phyloP scores from a whole-genome alignment of 495 filamentous ascomycete genomes.

The Podospora pseudopauciseta region DNA sequence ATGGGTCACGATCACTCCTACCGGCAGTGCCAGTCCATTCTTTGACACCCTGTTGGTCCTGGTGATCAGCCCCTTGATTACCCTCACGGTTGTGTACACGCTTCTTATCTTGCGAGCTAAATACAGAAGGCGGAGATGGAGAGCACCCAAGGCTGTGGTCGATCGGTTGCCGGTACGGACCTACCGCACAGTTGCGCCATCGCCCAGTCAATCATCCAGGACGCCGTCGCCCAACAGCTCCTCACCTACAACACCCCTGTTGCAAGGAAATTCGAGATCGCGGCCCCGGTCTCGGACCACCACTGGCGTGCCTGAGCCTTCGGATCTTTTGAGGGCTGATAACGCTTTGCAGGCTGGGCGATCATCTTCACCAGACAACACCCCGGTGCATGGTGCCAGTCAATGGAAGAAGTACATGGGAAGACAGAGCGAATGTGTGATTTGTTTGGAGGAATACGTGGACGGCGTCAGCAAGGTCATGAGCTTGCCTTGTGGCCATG shows the following conservation, averaged over 20 bases:
- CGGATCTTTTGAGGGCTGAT: constrained; percentile 34
- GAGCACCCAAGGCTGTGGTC: constrained; percentile 92
- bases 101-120: constrained; percentile 83
- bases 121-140: constrained; percentile 86
- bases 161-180: constrained; percentile 92
- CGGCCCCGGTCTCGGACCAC: constrained; percentile 65
- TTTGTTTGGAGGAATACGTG: constrained; percentile 94
- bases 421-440: constrained; percentile 90
- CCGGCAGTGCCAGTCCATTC: constrained; percentile 87
- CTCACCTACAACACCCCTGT: constrained; percentile 72
- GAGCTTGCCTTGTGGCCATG: constrained; percentile 97
- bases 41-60: constrained; percentile 93
- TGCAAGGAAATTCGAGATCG: constrained; percentile 55
- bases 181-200: constrained; percentile 72
- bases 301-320: constrained; percentile 52
- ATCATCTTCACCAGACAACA: constrained; percentile 47
- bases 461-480: constrained; percentile 94
- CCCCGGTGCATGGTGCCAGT: constrained; percentile 42
- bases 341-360: constrained; percentile 35
- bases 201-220: constrained; percentile 56
- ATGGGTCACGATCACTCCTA: constrained; percentile 92
- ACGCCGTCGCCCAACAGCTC: constrained; percentile 54
- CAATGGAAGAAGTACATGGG: constrained; percentile 81
- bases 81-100: constrained; percentile 87
- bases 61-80: constrained; percentile 88